phyloP scores from a whole-genome alignment of 805 yeast species.

The Candida cerambycidarum region DNA sequence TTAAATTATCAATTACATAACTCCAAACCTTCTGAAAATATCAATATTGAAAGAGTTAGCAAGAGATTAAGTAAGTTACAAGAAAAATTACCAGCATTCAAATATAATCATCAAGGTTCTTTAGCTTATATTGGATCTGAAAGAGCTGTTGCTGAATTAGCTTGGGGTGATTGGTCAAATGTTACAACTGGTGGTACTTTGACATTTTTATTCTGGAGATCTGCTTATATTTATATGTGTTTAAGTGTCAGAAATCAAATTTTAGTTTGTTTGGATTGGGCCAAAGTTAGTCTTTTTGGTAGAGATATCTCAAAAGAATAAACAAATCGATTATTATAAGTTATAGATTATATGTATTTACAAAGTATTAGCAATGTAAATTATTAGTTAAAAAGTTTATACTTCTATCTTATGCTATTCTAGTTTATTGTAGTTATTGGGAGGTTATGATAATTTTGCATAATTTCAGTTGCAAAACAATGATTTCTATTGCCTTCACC shows the following conservation, averaged over 20 bases:
- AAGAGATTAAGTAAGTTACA: slow-evolving; percentile 47
- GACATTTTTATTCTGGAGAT: slow-evolving; percentile 92
- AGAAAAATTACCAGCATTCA: slow-evolving; percentile 57
- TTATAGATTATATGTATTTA: background rate
- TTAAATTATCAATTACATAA: slow-evolving; percentile 45
- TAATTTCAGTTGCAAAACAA: too few relatives aligned
- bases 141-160: slow-evolving; percentile 89
- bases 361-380: too few relatives aligned
- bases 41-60: slow-evolving; percentile 41
- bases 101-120: slow-evolving; percentile 87
- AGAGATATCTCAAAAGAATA: slow-evolving; percentile 89
- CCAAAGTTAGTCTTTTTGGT: slow-evolving; percentile 83
- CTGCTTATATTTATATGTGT: slow-evolving; percentile 91
- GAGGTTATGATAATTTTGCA: too few relatives aligned
- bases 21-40: slow-evolving; percentile 41
- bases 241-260: slow-evolving; percentile 85
- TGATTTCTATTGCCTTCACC: too few relatives aligned
- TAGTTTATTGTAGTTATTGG: too few relatives aligned
- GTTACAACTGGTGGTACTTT: slow-evolving; percentile 80
- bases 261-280: slow-evolving; percentile 85
- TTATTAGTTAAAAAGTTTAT: too few relatives aligned
- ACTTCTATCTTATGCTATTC: too few relatives aligned
- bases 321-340: background rate
- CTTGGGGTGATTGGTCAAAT: slow-evolving; percentile 75
- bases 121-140: slow-evolving; percentile 93